Evolutionary conservation across 2,329 filamentous ascomycete genomes (phyloP), one percentile per base, ranked within the genome.

Genomic region (Talaromyces islandicus): DNA sequence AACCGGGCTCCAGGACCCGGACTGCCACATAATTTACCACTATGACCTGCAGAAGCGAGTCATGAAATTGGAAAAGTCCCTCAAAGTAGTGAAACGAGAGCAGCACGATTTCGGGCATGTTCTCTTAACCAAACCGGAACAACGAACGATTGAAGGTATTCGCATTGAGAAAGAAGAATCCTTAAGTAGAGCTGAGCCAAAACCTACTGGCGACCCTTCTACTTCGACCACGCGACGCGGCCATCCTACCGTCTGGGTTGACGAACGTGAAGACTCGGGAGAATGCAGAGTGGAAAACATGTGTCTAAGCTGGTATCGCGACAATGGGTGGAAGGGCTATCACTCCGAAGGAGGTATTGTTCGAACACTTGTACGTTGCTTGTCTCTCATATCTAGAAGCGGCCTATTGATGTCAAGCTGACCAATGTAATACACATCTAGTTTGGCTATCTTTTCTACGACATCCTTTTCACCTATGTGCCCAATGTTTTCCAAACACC

Each of bases 401-500:
- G 17, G 17, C 4, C n/a, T 19, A 27, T 50, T 10, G 7, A 19
- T 11, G 14, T 17, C 46, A 54, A 27, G 57, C 30, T 38, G 21
- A 32, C 27, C 3, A 53, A 17, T 38, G 24, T 46, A 12, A 46
- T 24, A 27, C 2, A 5, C n/a, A 12, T 32, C 41, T 27, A 61
- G 59, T 92, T 92, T 74, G 89, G 87, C 14, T 93, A 94, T 70
- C 84, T 99, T 19, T 96, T 97, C 78, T 94, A 88, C 78, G 93
- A 99, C 73, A 85, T 97, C 25, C 79, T 99, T 7, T 97, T 97
- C 75, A 81, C 91, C 27, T 96, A 96, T 73, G 85, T 97, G 5
- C 93, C 94, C 27, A 96, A 97, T 67, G 93, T 99, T 59, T 99
- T 99, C 74, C 93, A 97, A 72, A 99, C 94, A 6, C 85, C 89